phyloP scores from a whole-genome alignment of 1,284 basidiomycete genomes.

The Heliocybe sulcata region DNA sequence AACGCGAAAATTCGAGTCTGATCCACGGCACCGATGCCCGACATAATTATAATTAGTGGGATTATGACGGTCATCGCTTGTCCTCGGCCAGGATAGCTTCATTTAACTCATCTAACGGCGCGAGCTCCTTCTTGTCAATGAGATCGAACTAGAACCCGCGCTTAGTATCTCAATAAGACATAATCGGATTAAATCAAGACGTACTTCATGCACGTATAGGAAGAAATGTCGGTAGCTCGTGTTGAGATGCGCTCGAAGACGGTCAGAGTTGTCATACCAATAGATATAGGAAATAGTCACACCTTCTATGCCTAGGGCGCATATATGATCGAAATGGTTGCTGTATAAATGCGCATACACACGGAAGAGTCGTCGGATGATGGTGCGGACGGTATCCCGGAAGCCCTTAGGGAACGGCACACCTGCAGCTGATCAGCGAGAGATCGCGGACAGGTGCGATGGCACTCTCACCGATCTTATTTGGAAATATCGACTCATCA shows the following conservation, averaged over 20 bases:
- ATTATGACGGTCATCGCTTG: constrained; percentile 32
- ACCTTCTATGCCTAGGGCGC: constrained; percentile 98
- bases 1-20: not conserved
- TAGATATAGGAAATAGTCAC: constrained; percentile 5
- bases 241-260: constrained; percentile 83
- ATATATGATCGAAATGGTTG: constrained; percentile 99
- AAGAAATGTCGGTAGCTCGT: constrained; percentile 99
- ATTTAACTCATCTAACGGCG: constrained; percentile 94
- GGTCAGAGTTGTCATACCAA: not conserved
- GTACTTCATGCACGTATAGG: constrained; percentile 92
- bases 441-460: not conserved
- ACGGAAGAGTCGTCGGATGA: constrained; percentile 89
- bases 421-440: constrained; percentile 37
- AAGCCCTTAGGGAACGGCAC: constrained; percentile 92
- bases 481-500: constrained; percentile 91
- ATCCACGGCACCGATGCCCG: too few relatives aligned
- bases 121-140: constrained; percentile 96
- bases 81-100: constrained; percentile 90
- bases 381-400: constrained; percentile 86
- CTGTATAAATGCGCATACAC: constrained; percentile 99
- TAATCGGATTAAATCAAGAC: constrained; percentile 7
- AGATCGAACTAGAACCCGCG: constrained; percentile 71
- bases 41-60: too few relatives aligned
- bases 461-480: constrained; percentile 72
- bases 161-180: constrained; percentile 2